Evolutionary conservation across 2,329 filamentous ascomycete genomes (phyloP), one percentile per base, ranked within the genome.

Genomic region (Aspergillus uvarum): DNA sequence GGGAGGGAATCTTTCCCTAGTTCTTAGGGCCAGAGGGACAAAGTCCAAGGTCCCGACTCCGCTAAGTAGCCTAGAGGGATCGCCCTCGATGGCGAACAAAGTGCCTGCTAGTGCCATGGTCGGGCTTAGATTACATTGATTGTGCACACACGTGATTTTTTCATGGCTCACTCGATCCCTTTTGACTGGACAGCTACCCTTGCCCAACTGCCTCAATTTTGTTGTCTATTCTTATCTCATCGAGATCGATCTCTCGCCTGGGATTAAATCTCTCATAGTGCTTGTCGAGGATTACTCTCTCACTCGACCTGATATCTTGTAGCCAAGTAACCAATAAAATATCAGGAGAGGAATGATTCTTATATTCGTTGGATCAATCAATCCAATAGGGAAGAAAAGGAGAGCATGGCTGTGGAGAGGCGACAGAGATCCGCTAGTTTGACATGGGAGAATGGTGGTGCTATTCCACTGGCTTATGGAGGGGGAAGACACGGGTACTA

Each of bases 391-490:
- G 49, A 50, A 29, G 21, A 11, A 48, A 56, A 44, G 50, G 42
- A 6, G 38, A 57, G 26, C 10, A 53, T 50, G 22, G 44, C 14
- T 19, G 24, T 35, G 32, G 26, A 22, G 51, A 50, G 49, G 16
- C 51, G 26, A 47, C 38, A 56, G 60, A 8, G 47, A 42, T 51
- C 56, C 51, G 48, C 62, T 47, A 24, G 51, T 61, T 59, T 64
- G 58, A 61, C 48, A 38, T 62, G 58, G 54, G 56, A 54, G 59
- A 50, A 29, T 29, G 26, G 56, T 58, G 59, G 38, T 48, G 51
- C 31, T 56, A 54, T 19, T 19, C 57, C 58, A 57, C n/a, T 16
- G 16, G 32, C 22, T 21, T 29, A 2, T 10, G 8, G 26, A 29
- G 21, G 42, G 38, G 38, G 47, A 21, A 26, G 38, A 8, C 6